phyloP scores from a whole-genome alignment of 331 rosid genomes.

The Stylosanthes scabra region DNA sequence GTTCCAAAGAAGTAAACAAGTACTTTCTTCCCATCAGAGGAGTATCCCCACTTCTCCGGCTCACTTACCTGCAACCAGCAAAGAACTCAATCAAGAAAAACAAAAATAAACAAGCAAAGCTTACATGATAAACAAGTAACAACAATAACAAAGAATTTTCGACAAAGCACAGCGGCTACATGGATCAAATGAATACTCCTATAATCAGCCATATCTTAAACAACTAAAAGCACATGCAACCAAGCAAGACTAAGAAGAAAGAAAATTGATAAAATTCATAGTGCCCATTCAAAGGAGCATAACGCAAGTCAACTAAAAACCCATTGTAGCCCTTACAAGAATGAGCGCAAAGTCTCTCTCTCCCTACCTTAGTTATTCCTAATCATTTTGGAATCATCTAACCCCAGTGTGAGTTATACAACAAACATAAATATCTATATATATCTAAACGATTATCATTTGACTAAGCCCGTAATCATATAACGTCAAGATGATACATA shows the following conservation, averaged over 20 bases:
- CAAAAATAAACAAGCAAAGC: not conserved
- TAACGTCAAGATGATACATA: not conserved
- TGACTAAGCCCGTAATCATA: constrained; percentile 1
- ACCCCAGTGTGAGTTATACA: not conserved
- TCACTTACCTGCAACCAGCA: constrained; percentile 78
- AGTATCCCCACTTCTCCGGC: constrained; percentile 88
- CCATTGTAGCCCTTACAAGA: not conserved
- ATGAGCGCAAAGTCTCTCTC: constrained; percentile 4
- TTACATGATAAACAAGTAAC: not conserved
- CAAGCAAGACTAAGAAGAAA: not conserved
- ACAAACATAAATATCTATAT: constrained; percentile 12
- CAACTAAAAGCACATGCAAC: not conserved
- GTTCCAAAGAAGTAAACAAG: constrained; percentile 93
- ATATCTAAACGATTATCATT: constrained; percentile 7
- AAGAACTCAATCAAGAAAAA: constrained; percentile 38
- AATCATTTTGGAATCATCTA: constrained; percentile 15
- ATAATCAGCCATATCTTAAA: not conserved
- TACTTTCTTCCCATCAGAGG: constrained; percentile 90
- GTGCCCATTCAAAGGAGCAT: not conserved
- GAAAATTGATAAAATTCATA: not conserved
- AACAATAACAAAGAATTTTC: not conserved
- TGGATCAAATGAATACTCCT: not conserved
- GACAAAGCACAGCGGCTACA: not conserved
- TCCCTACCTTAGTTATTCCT: constrained; percentile 10
- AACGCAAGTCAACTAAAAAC: not conserved